These are phyloP conservation scores for Claviceps pusilla DNA, from an alignment of 2,329 filamentous ascomycete genomes.

Conservation along the genomic window DNA sequence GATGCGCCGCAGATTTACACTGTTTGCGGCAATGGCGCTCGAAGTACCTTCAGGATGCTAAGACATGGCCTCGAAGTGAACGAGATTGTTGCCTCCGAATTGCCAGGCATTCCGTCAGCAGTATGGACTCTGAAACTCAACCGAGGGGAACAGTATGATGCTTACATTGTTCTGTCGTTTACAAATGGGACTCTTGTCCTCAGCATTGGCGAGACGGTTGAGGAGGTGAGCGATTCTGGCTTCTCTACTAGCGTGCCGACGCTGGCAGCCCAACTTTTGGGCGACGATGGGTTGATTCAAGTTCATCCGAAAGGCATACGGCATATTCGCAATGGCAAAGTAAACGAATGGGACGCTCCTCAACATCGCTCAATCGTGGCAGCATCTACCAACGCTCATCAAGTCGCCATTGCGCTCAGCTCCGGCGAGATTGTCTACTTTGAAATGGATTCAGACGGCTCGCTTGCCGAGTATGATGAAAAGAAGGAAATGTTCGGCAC, in stretches of 20 bases:
- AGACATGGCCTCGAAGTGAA: conserved; percentile 88
- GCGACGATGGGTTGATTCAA: conserved; percentile 82
- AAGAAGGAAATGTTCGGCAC: conserved; percentile 91
- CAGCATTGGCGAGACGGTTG: conserved; percentile 91
- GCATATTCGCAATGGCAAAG: conserved; percentile 62
- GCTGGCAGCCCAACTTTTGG: conserved; percentile 82
- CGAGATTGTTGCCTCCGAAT: conserved; percentile 86
- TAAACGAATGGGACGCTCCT: conserved; percentile 88
- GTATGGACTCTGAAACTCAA: conserved; percentile 93
- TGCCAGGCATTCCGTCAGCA: conserved; percentile 74
- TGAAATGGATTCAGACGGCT: conserved; percentile 86
- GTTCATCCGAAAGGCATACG: conserved; percentile 93
- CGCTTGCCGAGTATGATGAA: conserved; percentile 84
- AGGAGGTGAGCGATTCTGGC: conserved; percentile 85
- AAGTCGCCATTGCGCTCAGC: conserved; percentile 85
- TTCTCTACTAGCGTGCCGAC: conserved; percentile 83
- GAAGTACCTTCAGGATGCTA: conserved; percentile 79
- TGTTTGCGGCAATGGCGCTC: conserved; percentile 73
- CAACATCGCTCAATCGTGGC: conserved; percentile 91
- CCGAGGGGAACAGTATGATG: conserved; percentile 69
- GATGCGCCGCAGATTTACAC: conserved; percentile 95
- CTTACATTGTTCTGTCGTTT: conserved; percentile 91
- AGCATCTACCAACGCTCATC: conserved; percentile 80
- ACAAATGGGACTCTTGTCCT: conserved; percentile 80
- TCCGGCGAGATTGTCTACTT: conserved; percentile 97